Conservation (phyloP, 495 filamentous ascomycete genomes). For the Xanthoparmelia taractica region DNA sequence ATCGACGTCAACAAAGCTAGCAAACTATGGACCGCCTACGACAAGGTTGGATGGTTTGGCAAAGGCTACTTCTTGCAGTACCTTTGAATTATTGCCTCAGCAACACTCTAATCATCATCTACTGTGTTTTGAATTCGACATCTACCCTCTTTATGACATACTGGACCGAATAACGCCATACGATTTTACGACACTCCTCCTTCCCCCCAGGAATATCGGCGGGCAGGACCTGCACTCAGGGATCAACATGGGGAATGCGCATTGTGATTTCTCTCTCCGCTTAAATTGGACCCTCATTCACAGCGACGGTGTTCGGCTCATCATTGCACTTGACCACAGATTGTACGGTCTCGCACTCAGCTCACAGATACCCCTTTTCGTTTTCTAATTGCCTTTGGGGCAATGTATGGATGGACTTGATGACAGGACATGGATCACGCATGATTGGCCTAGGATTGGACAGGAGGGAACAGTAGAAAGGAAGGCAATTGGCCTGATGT, state of each 20-base stretch:
- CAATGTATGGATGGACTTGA: conserved; percentile 15
- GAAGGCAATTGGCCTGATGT: not conserved
- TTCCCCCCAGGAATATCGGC: not conserved
- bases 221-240: conserved; percentile 11
- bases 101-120: not conserved
- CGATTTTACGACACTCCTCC: conserved; percentile 7
- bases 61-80: conserved; percentile 50
- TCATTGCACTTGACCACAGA: conserved; percentile 9
- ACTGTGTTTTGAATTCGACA: not conserved
- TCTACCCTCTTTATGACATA: not conserved
- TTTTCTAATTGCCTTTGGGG: not conserved
- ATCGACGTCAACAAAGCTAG: conserved; percentile 99
- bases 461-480: not conserved
- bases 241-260: conserved; percentile 7
- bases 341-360: conserved; percentile 13
- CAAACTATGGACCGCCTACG: conserved; percentile 87
- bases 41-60: conserved; percentile 83
- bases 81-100: conserved; percentile 28
- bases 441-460: not conserved
- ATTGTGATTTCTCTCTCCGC: conserved; percentile 1
- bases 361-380: conserved; percentile 19
- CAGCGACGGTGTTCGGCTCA: conserved; percentile 7
- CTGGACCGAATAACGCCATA: conserved; percentile 7
- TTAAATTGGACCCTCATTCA: conserved; percentile 1
- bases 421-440: not conserved